Conservation (phyloP, 164 flowering plant species). For the Aristolochia fimbriata region DNA sequence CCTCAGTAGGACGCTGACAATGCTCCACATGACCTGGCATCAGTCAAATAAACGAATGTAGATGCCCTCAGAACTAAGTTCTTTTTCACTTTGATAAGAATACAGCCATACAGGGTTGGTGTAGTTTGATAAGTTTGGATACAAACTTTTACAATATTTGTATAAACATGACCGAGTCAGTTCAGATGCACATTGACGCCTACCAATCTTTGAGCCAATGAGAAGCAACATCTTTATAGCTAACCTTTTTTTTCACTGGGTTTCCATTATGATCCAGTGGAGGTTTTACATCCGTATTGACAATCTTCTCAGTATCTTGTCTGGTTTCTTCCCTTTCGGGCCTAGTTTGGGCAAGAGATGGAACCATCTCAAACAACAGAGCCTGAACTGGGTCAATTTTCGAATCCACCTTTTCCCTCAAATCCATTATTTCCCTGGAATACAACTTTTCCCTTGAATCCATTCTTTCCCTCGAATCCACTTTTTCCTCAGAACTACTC, state of each 20-base stretch:
- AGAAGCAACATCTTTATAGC: conserved; percentile 78
- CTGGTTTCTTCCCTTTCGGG: conserved; percentile 13
- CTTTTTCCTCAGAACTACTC: conserved; percentile 18
- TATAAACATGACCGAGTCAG: background rate
- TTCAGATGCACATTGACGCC: conserved; percentile 1
- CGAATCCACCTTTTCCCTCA: conserved; percentile 12
- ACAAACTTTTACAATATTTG: too few relatives aligned
- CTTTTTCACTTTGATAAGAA: too few relatives aligned
- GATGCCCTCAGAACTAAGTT: too few relatives aligned
- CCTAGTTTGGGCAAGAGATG: conserved; percentile 42
- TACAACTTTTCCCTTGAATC: conserved; percentile 20
- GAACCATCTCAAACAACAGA: conserved; percentile 75
- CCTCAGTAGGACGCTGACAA: too few relatives aligned
- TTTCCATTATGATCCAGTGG: conserved; percentile 12
- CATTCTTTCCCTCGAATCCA: conserved; percentile 20
- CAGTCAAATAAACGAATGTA: too few relatives aligned
- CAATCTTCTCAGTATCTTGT: conserved; percentile 9
- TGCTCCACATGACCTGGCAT: too few relatives aligned
- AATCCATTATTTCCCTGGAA: conserved; percentile 31
- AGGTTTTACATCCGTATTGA: background rate
- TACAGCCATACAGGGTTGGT: too few relatives aligned
- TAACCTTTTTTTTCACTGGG: conserved; percentile 73
- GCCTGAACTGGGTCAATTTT: conserved; percentile 67
- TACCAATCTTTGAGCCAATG: conserved; percentile 74
- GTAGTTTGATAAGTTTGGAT: too few relatives aligned